These are phyloP conservation scores for Arachnopeziza araneosa DNA, from an alignment of 2,329 filamentous ascomycete genomes.

Conservation along the genomic window DNA sequence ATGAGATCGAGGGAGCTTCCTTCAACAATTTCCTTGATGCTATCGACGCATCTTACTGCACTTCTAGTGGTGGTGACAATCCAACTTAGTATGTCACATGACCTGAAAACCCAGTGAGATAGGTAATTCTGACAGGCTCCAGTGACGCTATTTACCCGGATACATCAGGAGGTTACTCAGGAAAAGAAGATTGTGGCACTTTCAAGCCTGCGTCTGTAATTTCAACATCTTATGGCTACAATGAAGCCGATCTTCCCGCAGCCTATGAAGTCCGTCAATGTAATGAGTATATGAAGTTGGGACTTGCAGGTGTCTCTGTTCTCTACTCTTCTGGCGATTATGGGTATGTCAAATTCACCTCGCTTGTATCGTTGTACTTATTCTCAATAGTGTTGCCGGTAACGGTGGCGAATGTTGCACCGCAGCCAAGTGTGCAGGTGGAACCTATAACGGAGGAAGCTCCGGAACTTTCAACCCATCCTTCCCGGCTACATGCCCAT, in stretches of 20 bases:
- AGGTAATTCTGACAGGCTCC: background rate
- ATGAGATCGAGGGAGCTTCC: constrained; percentile 7
- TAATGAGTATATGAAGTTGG: constrained; percentile 15
- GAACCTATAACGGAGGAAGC: constrained; percentile 12
- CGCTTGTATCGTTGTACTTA: background rate
- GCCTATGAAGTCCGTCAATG: constrained; percentile 13
- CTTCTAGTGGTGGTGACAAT: constrained; percentile 18
- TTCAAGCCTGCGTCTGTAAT: constrained; percentile 42
- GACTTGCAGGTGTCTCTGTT: constrained; percentile 12
- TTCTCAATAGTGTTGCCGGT: constrained; percentile 23
- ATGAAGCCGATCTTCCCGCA: constrained; percentile 11
- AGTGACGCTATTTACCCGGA: constrained; percentile 33
- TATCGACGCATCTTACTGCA: constrained; percentile 9
- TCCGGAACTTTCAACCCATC: constrained; percentile 36
- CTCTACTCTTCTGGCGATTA: constrained; percentile 17
- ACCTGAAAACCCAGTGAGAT: background rate
- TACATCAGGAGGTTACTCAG: constrained; percentile 31
- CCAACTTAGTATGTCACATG: constrained; percentile 18
- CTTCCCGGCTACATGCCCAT: constrained; percentile 63
- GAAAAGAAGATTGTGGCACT: constrained; percentile 40
- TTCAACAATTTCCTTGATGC: constrained; percentile 15
- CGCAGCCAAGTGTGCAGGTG: constrained; percentile 19
- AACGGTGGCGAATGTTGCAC: constrained; percentile 26
- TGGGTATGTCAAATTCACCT: background rate
- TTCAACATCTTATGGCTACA: constrained; percentile 7